phyloP scores from a whole-genome alignment of 2,329 filamentous ascomycete species.

The Ilyonectria mors-panacis region DNA sequence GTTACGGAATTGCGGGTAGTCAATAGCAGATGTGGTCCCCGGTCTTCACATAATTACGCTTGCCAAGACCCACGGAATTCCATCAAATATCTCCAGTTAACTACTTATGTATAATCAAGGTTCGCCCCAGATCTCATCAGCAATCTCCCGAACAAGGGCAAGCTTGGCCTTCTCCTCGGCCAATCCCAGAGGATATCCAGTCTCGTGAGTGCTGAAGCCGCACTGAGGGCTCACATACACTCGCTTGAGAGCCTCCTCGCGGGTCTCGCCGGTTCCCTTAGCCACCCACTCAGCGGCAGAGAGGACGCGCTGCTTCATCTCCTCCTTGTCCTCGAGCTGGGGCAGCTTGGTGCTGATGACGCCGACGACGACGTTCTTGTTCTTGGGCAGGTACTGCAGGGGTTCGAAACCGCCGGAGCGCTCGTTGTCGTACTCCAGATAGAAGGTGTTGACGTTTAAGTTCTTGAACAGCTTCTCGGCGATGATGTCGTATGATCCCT shows the following conservation, averaged over 20 bases:
- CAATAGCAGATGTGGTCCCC: background rate
- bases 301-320: conserved; percentile 72
- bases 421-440: conserved; percentile 78
- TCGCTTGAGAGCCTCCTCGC: conserved; percentile 78
- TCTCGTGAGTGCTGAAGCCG: conserved; percentile 81
- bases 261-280: conserved; percentile 74
- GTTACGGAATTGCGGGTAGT: background rate
- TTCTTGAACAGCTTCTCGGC: conserved; percentile 76
- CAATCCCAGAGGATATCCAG: conserved; percentile 77
- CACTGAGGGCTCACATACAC: conserved; percentile 80
- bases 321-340: conserved; percentile 73
- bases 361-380: conserved; percentile 76
- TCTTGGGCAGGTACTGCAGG: conserved; percentile 70
- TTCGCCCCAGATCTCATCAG: conserved; percentile 77
- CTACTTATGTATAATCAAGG: conserved; percentile 33
- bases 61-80: background rate
- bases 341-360: conserved; percentile 75
- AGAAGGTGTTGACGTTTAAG: conserved; percentile 76
- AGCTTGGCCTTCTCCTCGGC: conserved; percentile 83
- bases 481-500: conserved; percentile 77
- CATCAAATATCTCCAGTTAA: background rate
- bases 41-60: too few relatives aligned
- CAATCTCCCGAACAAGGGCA: conserved; percentile 78
- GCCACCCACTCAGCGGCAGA: conserved; percentile 78
- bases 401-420: conserved; percentile 78